phyloP scores from a whole-genome alignment of 345 rosid species.

The Euphorbia lathyris region DNA sequence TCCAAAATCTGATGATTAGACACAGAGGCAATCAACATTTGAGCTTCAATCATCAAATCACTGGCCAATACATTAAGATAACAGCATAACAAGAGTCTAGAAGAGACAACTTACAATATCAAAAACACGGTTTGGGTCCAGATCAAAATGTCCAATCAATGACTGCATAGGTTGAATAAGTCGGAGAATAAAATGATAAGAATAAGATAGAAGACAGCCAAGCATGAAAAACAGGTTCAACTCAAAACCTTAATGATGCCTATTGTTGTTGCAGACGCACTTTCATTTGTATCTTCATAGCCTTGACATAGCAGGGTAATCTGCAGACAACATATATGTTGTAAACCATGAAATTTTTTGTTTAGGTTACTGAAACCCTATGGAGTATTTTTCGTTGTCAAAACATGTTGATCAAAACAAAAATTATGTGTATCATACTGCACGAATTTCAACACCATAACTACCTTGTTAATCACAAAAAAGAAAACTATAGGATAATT shows the following conservation, averaged over 20 bases:
- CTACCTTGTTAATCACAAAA: neutral
- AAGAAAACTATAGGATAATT: neutral
- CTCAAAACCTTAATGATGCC: slow-evolving; percentile 86
- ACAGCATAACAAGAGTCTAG: neutral
- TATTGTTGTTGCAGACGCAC: slow-evolving; percentile 68
- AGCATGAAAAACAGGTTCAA: slow-evolving; percentile 6
- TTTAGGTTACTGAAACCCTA: neutral
- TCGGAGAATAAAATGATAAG: slow-evolving; percentile 22
- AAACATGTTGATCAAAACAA: neutral
- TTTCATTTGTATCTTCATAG: slow-evolving; percentile 59
- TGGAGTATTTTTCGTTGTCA: neutral
- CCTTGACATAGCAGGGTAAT: slow-evolving; percentile 86
- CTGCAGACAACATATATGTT: slow-evolving; percentile 34
- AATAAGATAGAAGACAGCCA: slow-evolving; percentile 9
- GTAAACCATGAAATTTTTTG: neutral
- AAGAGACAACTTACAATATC: slow-evolving; percentile 74
- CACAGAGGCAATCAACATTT: slow-evolving; percentile 14
- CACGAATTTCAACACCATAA: neutral
- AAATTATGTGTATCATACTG: neutral
- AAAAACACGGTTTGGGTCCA: slow-evolving; percentile 98
- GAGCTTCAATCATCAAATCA: slow-evolving; percentile 13
- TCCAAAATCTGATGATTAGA: slow-evolving; percentile 71
- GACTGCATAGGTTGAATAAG: slow-evolving; percentile 59
- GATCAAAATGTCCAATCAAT: slow-evolving; percentile 95
- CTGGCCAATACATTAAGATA: slow-evolving; percentile 18